Conservation (phyloP, 1,284 basidiomycete genomes). For the Fomitiporia mediterranea region DNA sequence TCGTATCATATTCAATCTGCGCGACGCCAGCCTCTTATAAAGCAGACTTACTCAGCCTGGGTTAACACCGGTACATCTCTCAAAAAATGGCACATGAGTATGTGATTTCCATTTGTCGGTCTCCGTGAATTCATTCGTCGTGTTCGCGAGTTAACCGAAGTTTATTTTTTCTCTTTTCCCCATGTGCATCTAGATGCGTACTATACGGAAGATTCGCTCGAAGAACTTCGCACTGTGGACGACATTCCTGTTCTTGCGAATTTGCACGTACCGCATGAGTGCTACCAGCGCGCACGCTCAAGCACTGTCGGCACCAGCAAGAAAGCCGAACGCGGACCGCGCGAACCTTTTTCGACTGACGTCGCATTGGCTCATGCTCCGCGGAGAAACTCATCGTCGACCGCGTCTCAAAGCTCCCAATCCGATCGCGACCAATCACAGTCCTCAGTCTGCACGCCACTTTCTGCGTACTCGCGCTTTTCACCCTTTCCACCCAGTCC, state of each 20-base stretch:
- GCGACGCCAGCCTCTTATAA: conserved; percentile 31
- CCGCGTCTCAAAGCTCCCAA: conserved; percentile 16
- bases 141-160: not conserved
- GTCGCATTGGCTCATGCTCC: conserved; percentile 9
- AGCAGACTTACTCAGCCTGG: conserved; percentile 42
- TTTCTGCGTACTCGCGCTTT: conserved; percentile 7
- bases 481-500: conserved; percentile 18
- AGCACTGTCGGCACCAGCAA: conserved; percentile 11
- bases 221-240: conserved; percentile 53
- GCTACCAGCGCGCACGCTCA: conserved; percentile 59
- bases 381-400: conserved; percentile 19
- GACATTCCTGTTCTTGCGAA: conserved; percentile 48
- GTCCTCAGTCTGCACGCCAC: conserved; percentile 6
- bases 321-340: conserved; percentile 10
- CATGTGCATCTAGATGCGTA: conserved; percentile 51
- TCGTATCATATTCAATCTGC: conserved; percentile 18
- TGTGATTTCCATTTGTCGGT: conserved; percentile 3
- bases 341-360: conserved; percentile 6
- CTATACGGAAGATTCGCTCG: conserved; percentile 57
- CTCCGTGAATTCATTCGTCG: not conserved
- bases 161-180: not conserved
- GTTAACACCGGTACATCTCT: conserved; percentile 19
- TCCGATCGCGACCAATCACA: conserved; percentile 14
- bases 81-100: conserved; percentile 23
- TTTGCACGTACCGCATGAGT: conserved; percentile 52